These are phyloP conservation scores for Pyrenula aspistea DNA, from an alignment of 495 filamentous ascomycete genomes.

Conservation along the genomic window DNA sequence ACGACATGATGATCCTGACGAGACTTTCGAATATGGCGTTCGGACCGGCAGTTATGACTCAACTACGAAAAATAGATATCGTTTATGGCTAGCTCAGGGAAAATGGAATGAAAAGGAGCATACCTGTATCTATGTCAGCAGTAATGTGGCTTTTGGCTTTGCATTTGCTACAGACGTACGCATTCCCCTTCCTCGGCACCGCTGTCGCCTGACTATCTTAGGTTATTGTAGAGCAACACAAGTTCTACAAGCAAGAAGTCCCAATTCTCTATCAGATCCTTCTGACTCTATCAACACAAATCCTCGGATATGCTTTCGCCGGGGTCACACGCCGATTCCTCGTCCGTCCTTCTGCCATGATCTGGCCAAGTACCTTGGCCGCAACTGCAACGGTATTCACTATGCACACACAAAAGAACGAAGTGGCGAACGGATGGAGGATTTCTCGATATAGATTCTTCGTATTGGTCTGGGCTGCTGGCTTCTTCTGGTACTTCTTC, in stretches of 20 bases:
- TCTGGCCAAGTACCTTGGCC: constrained; percentile 83
- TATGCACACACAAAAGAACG: constrained; percentile 72
- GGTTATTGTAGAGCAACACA: constrained; percentile 69
- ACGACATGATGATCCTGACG: constrained; percentile 41
- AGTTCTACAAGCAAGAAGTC: constrained; percentile 74
- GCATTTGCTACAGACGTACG: constrained; percentile 52
- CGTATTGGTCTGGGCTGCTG: constrained; percentile 50
- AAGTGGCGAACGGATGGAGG: constrained; percentile 69
- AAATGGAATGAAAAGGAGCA: constrained; percentile 82
- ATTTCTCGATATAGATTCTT: constrained; percentile 80
- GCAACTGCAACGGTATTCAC: constrained; percentile 80
- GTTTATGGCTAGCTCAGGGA: constrained; percentile 68
- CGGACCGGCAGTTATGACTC: background rate
- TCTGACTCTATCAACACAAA: constrained; percentile 73
- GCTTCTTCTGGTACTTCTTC: constrained; percentile 69
- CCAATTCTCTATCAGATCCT: constrained; percentile 66
- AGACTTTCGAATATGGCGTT: constrained; percentile 30
- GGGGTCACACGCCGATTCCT: constrained; percentile 65
- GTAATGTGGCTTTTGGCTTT: constrained; percentile 85
- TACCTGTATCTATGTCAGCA: constrained; percentile 76
- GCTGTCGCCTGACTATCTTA: background rate
- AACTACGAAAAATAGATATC: constrained; percentile 19
- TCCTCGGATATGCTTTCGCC: constrained; percentile 74
- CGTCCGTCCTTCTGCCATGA: constrained; percentile 80
- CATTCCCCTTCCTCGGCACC: background rate